A percentile compares a stretch with the other conserved stretches of the same genome.
These are phyloP conservation scores for Cyberlindnera euphorbiiphila DNA, from an alignment of 805 yeast species.

Conservation along the genomic window DNA sequence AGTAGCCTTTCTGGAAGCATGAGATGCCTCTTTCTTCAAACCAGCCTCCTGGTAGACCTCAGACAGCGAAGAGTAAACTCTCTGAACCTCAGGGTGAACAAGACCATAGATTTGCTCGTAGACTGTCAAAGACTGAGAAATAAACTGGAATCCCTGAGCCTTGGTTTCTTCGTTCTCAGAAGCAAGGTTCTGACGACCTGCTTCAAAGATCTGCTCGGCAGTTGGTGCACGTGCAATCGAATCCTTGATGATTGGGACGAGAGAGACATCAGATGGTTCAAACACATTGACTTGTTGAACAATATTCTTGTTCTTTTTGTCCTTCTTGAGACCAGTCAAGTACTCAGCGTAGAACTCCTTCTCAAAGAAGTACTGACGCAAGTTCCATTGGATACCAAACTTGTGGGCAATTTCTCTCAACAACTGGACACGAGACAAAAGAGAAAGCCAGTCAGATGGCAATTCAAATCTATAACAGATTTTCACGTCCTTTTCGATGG, in stretches of 20 bases:
- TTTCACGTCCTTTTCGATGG: conserved; percentile 50
- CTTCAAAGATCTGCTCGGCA: conserved; percentile 72
- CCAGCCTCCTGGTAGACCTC: conserved; percentile 61
- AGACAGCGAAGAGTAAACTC: conserved; percentile 61
- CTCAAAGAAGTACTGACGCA: conserved; percentile 38
- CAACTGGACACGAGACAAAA: conserved; percentile 38
- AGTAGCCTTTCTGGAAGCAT: conserved; percentile 62
- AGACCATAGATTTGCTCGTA: conserved; percentile 82
- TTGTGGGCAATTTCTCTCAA: conserved; percentile 71
- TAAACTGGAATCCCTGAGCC: conserved; percentile 56
- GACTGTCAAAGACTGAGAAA: conserved; percentile 66
- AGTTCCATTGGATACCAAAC: conserved; percentile 83
- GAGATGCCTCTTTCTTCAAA: conserved; percentile 54
- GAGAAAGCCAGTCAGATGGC: conserved; percentile 43
- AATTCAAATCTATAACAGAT: conserved; percentile 62
- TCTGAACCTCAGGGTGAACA: conserved; percentile 75
- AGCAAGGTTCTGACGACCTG: conserved; percentile 39
- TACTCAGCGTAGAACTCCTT: conserved; percentile 29
- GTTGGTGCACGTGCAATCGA: conserved; percentile 61
- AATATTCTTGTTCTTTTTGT: conserved; percentile 19
- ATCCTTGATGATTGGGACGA: conserved; percentile 75
- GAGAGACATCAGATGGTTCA: conserved; percentile 57
- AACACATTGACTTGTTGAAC: conserved; percentile 38
- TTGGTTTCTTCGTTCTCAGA: conserved; percentile 32
- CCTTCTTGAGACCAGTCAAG: conserved; percentile 27